Evolutionary conservation across 768 basidiomycete species (phyloP), one percentile per base, ranked within the genome.

Genomic region (Mycena albidolilacea): DNA sequence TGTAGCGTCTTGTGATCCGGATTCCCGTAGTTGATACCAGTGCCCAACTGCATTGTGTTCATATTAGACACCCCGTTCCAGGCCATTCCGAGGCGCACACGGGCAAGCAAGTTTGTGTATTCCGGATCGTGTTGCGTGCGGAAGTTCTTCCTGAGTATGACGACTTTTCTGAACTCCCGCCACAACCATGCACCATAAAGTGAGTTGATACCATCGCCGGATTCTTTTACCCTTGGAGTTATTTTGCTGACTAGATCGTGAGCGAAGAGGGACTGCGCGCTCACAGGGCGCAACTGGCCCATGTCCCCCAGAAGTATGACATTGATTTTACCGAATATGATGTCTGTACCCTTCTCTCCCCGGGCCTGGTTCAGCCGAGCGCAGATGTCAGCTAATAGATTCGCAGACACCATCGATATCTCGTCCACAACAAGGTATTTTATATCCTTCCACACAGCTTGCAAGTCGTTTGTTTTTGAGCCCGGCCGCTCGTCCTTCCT

Each of bases 321-420:
- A 39, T 65, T 65, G n/a, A 65, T 14, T 2, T 21, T 19, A 0
- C 64, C 64, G 30, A 65, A 65, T 5, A 52, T 11, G 11, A 5
- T 11, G 17, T 39, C 50, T 0, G 1, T 11, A 0, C 64, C 50
- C 14, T 46, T 46, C 15, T n/a, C 0, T n/a, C n/a, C 44, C 10
- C 23, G 35, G 0, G 35, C 64, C 7, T 65, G 17, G 17, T 38
- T 65, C 7, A 65, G 1, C n/a, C 64, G 2, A 0, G 48, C 35
- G 35, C 35, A 65, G 0, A 65, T 39, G 1, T 54, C 37, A 0
- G 48, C 35, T 5, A 65, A 21, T 1, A 65, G 48, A 3, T 12
- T 5, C 0, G 64, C 64, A 1, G 48, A 52, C 3, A 65, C 64
- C 64, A 65, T 65, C 0, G 64, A 65, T 0, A 65, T 65, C 15